phyloP scores from a whole-genome alignment of 176 grass and related monocot genomes.

The Eragrostis curvula region DNA sequence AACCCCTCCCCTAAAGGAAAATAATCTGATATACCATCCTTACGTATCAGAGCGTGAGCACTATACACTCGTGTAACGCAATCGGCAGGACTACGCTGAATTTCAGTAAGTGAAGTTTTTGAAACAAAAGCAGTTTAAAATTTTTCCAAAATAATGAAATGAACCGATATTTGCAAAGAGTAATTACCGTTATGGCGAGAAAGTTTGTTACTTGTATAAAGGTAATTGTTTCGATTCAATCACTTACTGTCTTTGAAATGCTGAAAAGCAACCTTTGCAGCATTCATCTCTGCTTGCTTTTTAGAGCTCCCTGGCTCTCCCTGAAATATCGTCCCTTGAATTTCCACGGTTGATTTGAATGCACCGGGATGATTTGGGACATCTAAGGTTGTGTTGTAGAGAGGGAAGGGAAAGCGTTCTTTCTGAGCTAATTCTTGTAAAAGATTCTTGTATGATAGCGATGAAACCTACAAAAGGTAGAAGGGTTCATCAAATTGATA shows the following conservation, averaged over 20 bases:
- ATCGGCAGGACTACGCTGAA: background rate
- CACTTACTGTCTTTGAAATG: slow-evolving; percentile 64
- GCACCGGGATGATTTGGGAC: slow-evolving; percentile 3
- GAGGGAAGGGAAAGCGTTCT: slow-evolving; percentile 56
- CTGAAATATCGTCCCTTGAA: slow-evolving; percentile 54
- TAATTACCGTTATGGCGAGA: background rate
- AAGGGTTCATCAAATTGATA: slow-evolving; percentile 39
- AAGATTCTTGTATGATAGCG: slow-evolving; percentile 52
- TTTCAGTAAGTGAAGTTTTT: slow-evolving; percentile 10
- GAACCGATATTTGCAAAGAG: slow-evolving; percentile 8
- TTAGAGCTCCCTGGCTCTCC: slow-evolving; percentile 64
- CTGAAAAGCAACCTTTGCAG: slow-evolving; percentile 67
- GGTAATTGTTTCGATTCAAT: slow-evolving; percentile 25
- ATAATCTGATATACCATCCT: background rate
- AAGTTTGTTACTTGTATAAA: slow-evolving; percentile 21
- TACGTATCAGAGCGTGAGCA: background rate
- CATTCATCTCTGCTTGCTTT: slow-evolving; percentile 74
- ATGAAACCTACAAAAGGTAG: slow-evolving; percentile 59
- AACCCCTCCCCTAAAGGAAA: too few species aligned
- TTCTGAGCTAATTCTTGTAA: slow-evolving; percentile 75
- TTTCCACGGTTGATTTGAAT: slow-evolving; percentile 63
- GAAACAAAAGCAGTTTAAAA: slow-evolving; percentile 2
- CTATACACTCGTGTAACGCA: slow-evolving; percentile 17
- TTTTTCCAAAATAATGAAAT: background rate
- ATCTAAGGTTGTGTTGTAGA: slow-evolving; percentile 51